Evolutionary conservation across 1,139 yeast species (phyloP), one percentile per base, ranked within the genome.

Genomic region (Yamadazyma diospyri): DNA sequence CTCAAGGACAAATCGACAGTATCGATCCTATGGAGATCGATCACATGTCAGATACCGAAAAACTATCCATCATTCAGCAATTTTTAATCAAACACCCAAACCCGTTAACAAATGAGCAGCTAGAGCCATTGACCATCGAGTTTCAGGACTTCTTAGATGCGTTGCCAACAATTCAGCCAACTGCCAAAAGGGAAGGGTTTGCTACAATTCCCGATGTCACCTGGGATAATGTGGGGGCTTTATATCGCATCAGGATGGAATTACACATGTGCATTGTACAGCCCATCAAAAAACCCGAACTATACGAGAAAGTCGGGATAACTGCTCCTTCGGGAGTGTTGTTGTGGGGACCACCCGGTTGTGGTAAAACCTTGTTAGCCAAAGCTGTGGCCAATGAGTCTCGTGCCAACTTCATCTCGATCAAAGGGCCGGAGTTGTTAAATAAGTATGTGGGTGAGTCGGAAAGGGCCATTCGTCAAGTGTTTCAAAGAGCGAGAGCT

Each of bases 331-430:
- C 97, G 0, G 99, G 99, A 35, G 98, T 92, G 0, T 64, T 92
- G 14, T 73, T 92, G 69, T 92, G 98, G 98, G 99, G 99, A 0
- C 99, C 98, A 2, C 98, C 98, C 2, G 98, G 98, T 15, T 92
- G 97, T 64, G 98, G 98, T 71, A 92, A 92, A 54, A 92, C 98
- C 0, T 67, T 92, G 36, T 66, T 92, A 31, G 98, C 97, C 1
- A 92, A 92, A 52, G 98, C 97, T 0, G 97, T 92, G 8, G 98
- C 98, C 10, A 89, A 92, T 54, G 97, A 92, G 59, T 86, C 96
- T 1, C 75, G 94, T 35, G 97, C 97, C 6, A 92, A 92, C 55
- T 92, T 92, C 58, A 92, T 92, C 27, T 85, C 95, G 7, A 88
- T 92, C 25, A 82, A 94, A 44, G 98, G 98, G 2, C 97, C 98